Evolutionary conservation across 2,329 filamentous ascomycete genomes (phyloP).

Genomic region (Colletotrichum liriopes): DNA sequence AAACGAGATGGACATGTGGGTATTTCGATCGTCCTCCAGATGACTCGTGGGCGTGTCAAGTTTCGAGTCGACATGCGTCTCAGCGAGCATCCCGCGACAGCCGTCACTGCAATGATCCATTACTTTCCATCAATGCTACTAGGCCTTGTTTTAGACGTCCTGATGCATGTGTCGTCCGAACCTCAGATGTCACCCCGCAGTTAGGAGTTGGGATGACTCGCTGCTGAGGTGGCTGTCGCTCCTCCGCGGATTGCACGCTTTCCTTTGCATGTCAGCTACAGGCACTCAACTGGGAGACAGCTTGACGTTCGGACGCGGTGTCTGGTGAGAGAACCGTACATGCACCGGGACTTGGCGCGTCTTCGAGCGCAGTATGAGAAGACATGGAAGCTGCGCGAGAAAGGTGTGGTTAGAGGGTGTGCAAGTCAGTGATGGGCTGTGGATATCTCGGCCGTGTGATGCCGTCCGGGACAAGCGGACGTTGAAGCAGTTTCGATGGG

Average conservation of each 20-base stretch:
- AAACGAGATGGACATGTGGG: neutral
- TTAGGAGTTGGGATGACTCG: neutral
- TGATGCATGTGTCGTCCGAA: conserved; percentile 26
- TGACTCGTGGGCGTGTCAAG: conserved; percentile 30
- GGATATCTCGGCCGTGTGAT: neutral
- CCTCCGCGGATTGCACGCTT: neutral
- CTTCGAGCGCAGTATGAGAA: neutral
- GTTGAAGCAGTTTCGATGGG: conserved; percentile 5
- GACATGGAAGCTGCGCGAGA: neutral
- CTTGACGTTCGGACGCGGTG: neutral
- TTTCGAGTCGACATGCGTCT: conserved; percentile 33
- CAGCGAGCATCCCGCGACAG: conserved; percentile 24
- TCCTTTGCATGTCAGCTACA: neutral
- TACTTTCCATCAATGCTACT: conserved; percentile 14
- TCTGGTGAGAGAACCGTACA: neutral
- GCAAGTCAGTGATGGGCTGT: neutral
- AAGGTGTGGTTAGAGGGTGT: neutral
- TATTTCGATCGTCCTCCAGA: neutral
- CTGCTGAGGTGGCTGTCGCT: neutral
- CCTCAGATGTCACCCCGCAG: neutral
- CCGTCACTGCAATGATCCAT: conserved; percentile 26
- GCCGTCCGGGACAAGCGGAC: conserved; percentile 11
- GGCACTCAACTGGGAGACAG: neutral
- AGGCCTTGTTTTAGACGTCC: conserved; percentile 2
- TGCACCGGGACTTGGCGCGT: neutral